Conservation (phyloP, 2,329 filamentous ascomycete species). For the Fusarium virguliforme region DNA sequence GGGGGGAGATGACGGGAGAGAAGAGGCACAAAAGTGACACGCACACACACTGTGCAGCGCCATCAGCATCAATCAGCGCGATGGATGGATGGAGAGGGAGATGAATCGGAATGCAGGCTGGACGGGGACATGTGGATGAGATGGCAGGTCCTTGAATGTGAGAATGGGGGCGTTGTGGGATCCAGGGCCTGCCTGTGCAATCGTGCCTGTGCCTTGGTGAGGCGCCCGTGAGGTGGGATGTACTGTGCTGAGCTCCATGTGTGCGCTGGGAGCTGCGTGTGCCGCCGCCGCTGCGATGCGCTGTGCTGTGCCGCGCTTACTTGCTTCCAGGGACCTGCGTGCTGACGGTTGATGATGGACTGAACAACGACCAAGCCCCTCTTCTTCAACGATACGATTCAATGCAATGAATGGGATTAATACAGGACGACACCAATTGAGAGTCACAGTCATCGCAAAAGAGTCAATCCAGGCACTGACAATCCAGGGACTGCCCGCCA, state of each 20-base stretch:
- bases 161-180: conserved; percentile 22
- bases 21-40: conserved; percentile 33
- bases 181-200: conserved; percentile 10
- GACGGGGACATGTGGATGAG: conserved; percentile 32
- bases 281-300: neutral
- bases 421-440: neutral
- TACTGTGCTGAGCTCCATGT: neutral
- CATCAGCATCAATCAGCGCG: conserved; percentile 25
- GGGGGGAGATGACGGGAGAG: conserved; percentile 20
- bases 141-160: conserved; percentile 35
- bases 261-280: conserved; percentile 1
- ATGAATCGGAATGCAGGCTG: conserved; percentile 37
- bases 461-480: conserved; percentile 4
- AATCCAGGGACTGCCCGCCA: conserved; percentile 20
- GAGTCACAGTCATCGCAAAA: neutral
- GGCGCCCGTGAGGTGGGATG: neutral
- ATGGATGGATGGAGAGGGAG: conserved; percentile 32
- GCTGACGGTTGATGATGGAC: conserved; percentile 13
- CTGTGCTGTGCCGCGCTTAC: conserved; percentile 14
- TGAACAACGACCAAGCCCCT: neutral
- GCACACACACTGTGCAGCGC: conserved; percentile 41
- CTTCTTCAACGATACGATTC: neutral
- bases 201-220: neutral
- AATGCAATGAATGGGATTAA: neutral
- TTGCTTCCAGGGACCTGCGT: conserved; percentile 14